Evolutionary conservation across 2,329 filamentous ascomycete genomes (phyloP), one percentile per base, ranked within the genome.

Genomic region (Phaeoacremonium minimum): DNA sequence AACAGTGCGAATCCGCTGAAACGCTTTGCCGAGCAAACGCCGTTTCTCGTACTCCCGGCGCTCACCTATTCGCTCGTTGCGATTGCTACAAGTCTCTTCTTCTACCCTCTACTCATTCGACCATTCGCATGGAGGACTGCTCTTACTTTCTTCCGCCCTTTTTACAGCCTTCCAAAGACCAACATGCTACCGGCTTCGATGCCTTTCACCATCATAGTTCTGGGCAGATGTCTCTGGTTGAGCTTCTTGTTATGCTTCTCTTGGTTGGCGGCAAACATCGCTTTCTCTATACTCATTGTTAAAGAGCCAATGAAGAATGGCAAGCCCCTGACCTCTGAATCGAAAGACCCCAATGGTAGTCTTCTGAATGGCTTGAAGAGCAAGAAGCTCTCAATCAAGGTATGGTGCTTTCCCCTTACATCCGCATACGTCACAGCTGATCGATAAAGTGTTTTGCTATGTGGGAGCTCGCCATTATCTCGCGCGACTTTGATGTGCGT

Each of bases 261-360:
- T 19, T 95, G 90, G 88, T 75, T 87, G 39, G 67, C 83, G 16
- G 80, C 82, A 28, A 94, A 93, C 54, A 66, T 76, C 18, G 77
- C 85, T 17, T 95, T 96, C 56, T 83, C 84, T 5, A 63, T 82
- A n/a, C 89, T 88, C 58, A 77, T 95, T 52, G 79, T 82, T 17
- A 83, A 85, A 56, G 80, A 85, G 49, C 91, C 91, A 1, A 57
- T 95, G 36, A 95, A 95, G 66, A 86, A 86, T 47, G 83, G 76
- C n/a, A 77, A 83, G 50, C 89, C 90, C 4, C 74, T 97, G 38
- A 95, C 88, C 1, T 75, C 77, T 14, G 86, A 91, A 47, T 87
- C 88, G 13, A 93, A 87, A 53, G 90, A 96, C 58, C 87, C 91
- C 1, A 97, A 95, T 52, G 89, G 88, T 22, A 95, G 87, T 55